A percentile compares a stretch with the other conserved stretches of the same genome.
Evolutionary conservation across 805 yeast species (phyloP).

Genomic region (Saturnispora sanitii): DNA sequence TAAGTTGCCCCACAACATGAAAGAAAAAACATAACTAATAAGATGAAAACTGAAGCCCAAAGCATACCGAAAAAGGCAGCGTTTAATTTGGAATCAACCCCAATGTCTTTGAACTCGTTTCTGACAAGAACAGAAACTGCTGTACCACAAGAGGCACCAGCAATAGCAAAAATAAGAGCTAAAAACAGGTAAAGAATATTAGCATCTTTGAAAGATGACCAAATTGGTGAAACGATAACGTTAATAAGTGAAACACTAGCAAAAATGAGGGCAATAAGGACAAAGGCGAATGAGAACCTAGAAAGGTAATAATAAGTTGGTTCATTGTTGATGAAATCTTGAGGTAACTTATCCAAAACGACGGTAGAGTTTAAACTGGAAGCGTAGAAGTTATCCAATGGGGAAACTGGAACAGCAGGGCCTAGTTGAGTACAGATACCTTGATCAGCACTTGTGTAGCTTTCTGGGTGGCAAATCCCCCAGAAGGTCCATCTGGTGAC

Average conservation of each 20-base stretch:
- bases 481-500: constrained; percentile 74
- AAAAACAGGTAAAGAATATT: constrained; percentile 41
- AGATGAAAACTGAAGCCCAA: constrained; percentile 60
- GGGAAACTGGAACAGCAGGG: constrained; percentile 69
- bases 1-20: constrained; percentile 42
- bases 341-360: constrained; percentile 37
- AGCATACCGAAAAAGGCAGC: constrained; percentile 48
- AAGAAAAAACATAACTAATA: constrained; percentile 41
- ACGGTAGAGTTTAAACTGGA: constrained; percentile 41
- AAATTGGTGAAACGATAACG: constrained; percentile 46
- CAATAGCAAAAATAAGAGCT: constrained; percentile 45
- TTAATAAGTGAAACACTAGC: constrained; percentile 52
- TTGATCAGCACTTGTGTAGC: constrained; percentile 21
- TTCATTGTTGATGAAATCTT: constrained; percentile 43
- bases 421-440: constrained; percentile 32
- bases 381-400: constrained; percentile 61
- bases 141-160: constrained; percentile 63
- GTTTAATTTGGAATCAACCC: constrained; percentile 41
- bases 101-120: constrained; percentile 48
- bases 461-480: constrained; percentile 52
- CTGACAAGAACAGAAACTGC: constrained; percentile 71
- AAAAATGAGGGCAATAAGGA: constrained; percentile 50
- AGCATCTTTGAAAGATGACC: constrained; percentile 43
- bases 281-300: constrained; percentile 56
- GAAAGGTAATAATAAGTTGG: constrained; percentile 52